Base-by-base conservation (phyloP, 2,329 filamentous ascomycete species). In the Fusarium abutilonis region DNA sequence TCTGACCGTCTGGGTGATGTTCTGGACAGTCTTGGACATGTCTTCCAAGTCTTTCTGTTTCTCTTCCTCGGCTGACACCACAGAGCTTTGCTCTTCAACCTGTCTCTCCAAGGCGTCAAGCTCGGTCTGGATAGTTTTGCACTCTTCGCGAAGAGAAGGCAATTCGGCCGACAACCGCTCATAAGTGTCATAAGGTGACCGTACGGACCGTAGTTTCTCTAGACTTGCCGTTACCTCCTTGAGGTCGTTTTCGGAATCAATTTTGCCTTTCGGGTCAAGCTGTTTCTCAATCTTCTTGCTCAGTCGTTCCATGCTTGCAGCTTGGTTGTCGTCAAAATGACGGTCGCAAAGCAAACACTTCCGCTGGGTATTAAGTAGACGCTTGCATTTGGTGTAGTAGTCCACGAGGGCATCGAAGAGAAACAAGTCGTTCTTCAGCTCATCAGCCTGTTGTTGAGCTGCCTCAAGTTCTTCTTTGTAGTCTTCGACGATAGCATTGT, bases 261-360 rank as follows among this genome's bases (percentile, higher is more conserved):
- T 78, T 48, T 91, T 84, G 38, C 86, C 83, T 52, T 86, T 83
- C 31, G 86, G 86, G 39, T 86, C 81, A 19, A 87, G 80, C 42
- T 85, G 82, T 51, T 85, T 83, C 55, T 89, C 83, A 31, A 97
- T 82, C 69, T 87, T 89, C 36, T 85, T 82, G 45, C 87, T 78
- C 59, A 96, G 82, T 48, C 80, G 85, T n/a, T 82, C 87, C 63
- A 84, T 67, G 49, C 74, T 87, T 69, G 84, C 86, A 29, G 77
- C 82, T 66, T 80, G 79, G 69, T 82, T 78, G 70, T 86, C 86
- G 75, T 80, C 78, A 73, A 97, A 93, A 4, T 81, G 75, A 49
- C 92, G 86, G 39, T 86, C 83, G 72, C 94, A 98, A 19, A 95
- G 85, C 31, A 86, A 83, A 73, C 94, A 98, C 40, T 84, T 84